These are phyloP conservation scores for Dendryphion nanum DNA, from an alignment of 2,329 filamentous ascomycete species.

Conservation along the genomic window DNA sequence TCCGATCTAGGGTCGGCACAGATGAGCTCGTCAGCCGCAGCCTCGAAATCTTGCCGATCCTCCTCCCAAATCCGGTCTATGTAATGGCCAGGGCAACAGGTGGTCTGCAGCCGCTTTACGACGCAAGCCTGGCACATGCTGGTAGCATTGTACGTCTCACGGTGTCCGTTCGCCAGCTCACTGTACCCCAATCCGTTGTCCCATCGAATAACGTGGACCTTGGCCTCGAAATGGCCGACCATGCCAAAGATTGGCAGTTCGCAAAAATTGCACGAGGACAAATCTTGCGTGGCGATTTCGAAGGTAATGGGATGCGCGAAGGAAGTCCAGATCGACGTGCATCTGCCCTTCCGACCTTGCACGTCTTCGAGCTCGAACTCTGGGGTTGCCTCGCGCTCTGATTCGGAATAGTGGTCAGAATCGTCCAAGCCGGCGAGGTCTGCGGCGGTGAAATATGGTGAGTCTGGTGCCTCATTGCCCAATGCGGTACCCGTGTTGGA, in stretches of 20 bases:
- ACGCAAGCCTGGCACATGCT: slow-evolving; percentile 26
- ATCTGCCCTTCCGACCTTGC: slow-evolving; percentile 20
- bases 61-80: slow-evolving; percentile 6
- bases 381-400: slow-evolving; percentile 16
- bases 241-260: slow-evolving; percentile 40
- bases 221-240: slow-evolving; percentile 35
- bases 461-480: neutral
- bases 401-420: too few relatives aligned
- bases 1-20: slow-evolving; percentile 8
- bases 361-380: slow-evolving; percentile 27
- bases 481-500: slow-evolving; percentile 4
- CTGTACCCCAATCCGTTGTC: slow-evolving; percentile 35
- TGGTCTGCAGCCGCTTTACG: slow-evolving; percentile 19
- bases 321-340: slow-evolving; percentile 36
- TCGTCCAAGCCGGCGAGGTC: slow-evolving; percentile 10
- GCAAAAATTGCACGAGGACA: slow-evolving; percentile 43
- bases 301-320: slow-evolving; percentile 45
- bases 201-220: slow-evolving; percentile 37
- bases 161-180: slow-evolving; percentile 41
- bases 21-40: slow-evolving; percentile 11
- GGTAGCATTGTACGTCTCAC: slow-evolving; percentile 18
- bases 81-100: slow-evolving; percentile 16
- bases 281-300: slow-evolving; percentile 1
- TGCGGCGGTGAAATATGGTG: slow-evolving; percentile 11
- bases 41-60: slow-evolving; percentile 8